These are phyloP conservation scores for Diaporthe sp. DNA, from an alignment of 2,329 filamentous ascomycete genomes.

Conservation along the genomic window DNA sequence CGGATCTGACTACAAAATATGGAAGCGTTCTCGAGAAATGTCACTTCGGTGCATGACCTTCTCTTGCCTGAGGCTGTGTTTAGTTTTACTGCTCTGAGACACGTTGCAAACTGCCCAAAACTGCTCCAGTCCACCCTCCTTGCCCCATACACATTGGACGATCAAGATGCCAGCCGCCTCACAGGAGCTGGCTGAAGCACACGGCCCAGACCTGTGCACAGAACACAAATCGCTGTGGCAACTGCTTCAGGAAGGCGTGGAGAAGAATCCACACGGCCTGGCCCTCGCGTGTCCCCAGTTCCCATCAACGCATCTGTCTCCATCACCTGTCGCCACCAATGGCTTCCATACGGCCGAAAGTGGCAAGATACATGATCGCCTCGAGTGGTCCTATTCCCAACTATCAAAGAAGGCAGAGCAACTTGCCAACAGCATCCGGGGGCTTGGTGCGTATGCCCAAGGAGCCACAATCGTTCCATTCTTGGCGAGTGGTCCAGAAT, in stretches of 20 bases:
- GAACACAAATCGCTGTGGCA: neutral
- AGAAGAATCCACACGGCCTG: neutral
- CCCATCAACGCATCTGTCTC: neutral
- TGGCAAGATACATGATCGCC: too few relatives aligned
- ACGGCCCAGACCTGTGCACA: neutral
- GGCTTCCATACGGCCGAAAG: neutral
- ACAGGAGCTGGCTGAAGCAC: neutral
- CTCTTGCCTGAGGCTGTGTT: too few relatives aligned
- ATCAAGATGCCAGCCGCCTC: neutral
- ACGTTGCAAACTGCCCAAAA: accelerated
- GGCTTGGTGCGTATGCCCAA: neutral
- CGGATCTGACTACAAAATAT: neutral
- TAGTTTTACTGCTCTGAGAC: neutral
- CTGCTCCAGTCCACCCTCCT: too few relatives aligned
- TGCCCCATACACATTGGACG: neutral
- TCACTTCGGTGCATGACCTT: too few relatives aligned
- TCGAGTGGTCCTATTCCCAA: conserved; percentile 3
- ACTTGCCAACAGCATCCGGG: neutral
- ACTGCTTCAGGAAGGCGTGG: neutral
- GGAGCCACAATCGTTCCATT: conserved; percentile 7
- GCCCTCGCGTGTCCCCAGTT: neutral
- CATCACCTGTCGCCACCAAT: neutral
- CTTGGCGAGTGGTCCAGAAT: conserved; percentile 11
- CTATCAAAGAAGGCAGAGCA: neutral
- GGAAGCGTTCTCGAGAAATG: too few relatives aligned